Conservation (phyloP, 2,329 filamentous ascomycete genomes). For the Phialophora verrucosa region DNA sequence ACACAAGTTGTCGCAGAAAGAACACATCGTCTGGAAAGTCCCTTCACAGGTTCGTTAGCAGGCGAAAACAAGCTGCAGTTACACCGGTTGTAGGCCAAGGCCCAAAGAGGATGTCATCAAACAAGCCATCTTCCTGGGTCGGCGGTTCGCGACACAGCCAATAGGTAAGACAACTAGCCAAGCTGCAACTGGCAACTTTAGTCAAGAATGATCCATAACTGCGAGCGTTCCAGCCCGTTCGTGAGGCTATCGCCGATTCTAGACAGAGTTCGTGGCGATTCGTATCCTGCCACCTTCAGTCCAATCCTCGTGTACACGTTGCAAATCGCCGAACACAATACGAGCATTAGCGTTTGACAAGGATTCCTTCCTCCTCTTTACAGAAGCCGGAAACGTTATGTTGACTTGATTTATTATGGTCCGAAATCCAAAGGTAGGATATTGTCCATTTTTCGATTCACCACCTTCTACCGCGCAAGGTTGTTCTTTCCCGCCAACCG, state of each 20-base stretch:
- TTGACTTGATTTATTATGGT: neutral
- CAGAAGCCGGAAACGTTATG: neutral
- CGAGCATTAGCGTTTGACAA: neutral
- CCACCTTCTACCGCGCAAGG: neutral
- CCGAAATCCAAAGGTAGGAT: neutral
- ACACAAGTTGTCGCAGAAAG: neutral
- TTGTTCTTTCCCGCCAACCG: neutral
- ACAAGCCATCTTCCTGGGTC: neutral
- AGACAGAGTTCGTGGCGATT: neutral
- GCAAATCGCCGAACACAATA: neutral
- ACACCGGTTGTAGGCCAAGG: neutral
- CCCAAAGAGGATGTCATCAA: neutral
- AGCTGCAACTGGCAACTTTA: neutral
- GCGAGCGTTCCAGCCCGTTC: neutral
- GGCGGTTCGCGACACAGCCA: too few species aligned
- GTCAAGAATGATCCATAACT: neutral
- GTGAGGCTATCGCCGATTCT: neutral
- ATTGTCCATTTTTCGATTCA: neutral
- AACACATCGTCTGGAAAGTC: neutral
- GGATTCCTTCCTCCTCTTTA: neutral
- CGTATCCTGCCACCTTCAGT: neutral
- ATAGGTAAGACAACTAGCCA: neutral
- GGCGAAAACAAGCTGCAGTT: neutral
- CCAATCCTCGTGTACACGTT: slow-evolving; percentile 4
- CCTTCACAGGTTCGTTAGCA: neutral